Evolutionary conservation across 2,329 filamentous ascomycete species (phyloP), one percentile per base, ranked within the genome.

Genomic region (Cyphellophora attinorum): DNA sequence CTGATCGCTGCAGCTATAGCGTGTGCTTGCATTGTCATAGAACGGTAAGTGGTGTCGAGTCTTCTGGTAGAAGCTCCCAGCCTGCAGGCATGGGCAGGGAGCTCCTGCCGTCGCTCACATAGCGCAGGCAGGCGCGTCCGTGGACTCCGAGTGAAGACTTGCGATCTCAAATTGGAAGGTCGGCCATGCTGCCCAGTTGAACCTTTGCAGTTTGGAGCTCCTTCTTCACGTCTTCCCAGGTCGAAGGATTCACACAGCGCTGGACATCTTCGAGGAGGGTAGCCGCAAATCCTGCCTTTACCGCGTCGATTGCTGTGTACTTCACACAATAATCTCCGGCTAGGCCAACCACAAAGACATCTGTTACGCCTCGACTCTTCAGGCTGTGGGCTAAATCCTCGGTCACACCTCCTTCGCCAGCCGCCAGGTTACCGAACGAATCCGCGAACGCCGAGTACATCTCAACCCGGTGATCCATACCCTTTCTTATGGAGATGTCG

Each of bases 391-490:
- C 70, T 16, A 96, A 63, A 11, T 78, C 77, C 50, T 73, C 79
- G 50, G 61, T 58, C 25, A 61, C 62, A 18, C 46, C 45, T 11
- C 51, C 52, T 31, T 51, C 47, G 11, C 47, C 47, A 34, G 54
- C 51, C 42, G 60, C 57, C 32, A 49, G 40, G 36, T 68, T 67
- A 25, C 59, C 59, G 49, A 95, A 89, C 0, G 84, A 82, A 53
- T 88, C 83, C 41, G 80, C 79, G 51, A 98, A 96, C 1, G 81
- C 86, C 42, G 81, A 89, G 61, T 95, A 96, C 82, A 95, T 94
- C 60, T 98, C 91, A 2, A 94, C 73, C 29, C 72, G 65, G 29
- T 67, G 56, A 53, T 85, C 70, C 52, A 68, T 72, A 8, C 91
- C 91, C 64, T 98, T 98, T 47, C 82, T 72, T 11, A 95, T 61